A percentile compares a stretch with the other conserved stretches of the same genome.
phyloP scores from a whole-genome alignment of 805 yeast genomes.

The Naumovozyma dairenensis region DNA sequence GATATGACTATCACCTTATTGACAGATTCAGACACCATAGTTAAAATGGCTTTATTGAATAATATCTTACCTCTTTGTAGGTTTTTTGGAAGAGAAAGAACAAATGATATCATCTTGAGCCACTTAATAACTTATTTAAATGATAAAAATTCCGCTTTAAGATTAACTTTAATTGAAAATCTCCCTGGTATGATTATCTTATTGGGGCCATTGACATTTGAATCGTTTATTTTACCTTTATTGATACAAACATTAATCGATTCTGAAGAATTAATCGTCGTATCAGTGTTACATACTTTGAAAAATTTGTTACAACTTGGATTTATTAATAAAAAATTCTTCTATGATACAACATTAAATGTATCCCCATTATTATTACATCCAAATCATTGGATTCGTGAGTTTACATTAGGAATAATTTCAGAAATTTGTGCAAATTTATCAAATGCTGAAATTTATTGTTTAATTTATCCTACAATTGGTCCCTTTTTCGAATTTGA shows the following conservation, averaged over 20 bases:
- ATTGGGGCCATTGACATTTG: slow-evolving; percentile 73
- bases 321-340: slow-evolving; percentile 38
- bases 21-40: slow-evolving; percentile 58
- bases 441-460: slow-evolving; percentile 69
- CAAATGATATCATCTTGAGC: slow-evolving; percentile 80
- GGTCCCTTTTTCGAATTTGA: slow-evolving; percentile 72
- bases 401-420: slow-evolving; percentile 51
- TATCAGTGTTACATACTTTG: slow-evolving; percentile 53
- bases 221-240: slow-evolving; percentile 80
- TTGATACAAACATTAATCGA: slow-evolving; percentile 76
- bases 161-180: slow-evolving; percentile 62
- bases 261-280: slow-evolving; percentile 71
- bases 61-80: slow-evolving; percentile 71
- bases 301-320: slow-evolving; percentile 50
- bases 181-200: slow-evolving; percentile 67
- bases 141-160: slow-evolving; percentile 57
- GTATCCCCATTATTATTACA: slow-evolving; percentile 58
- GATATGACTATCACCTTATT: slow-evolving; percentile 52
- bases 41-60: slow-evolving; percentile 57
- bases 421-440: slow-evolving; percentile 53
- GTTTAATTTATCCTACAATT: slow-evolving; percentile 73
- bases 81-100: slow-evolving; percentile 76
- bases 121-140: slow-evolving; percentile 88
- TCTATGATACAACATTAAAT: slow-evolving; percentile 46
- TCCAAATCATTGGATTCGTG: slow-evolving; percentile 81